Percentiles rank a stretch among this genome's conserved stretches.
Evolutionary conservation across 345 rosid species (phyloP).

Genomic region (Moricandia arvensis): DNA sequence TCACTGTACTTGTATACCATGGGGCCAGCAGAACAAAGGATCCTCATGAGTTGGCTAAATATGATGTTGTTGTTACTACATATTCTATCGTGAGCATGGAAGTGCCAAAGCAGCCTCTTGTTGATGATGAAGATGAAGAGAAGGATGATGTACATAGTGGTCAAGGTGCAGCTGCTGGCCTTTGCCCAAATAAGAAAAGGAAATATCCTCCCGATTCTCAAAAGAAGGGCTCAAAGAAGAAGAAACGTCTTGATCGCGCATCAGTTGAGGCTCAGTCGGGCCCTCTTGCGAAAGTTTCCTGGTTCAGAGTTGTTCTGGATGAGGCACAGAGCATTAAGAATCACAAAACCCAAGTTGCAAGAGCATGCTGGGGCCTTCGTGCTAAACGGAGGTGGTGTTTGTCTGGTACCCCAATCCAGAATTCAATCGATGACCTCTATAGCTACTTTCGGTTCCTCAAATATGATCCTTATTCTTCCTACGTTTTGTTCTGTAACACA

Average conservation of each 20-base stretch:
- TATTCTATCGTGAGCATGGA: slow-evolving; percentile 96
- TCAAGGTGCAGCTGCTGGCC: slow-evolving; percentile 36
- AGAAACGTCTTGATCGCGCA: slow-evolving; percentile 48
- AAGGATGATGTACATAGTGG: slow-evolving; percentile 46
- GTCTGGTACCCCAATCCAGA: slow-evolving; percentile 98
- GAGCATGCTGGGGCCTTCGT: slow-evolving; percentile 99
- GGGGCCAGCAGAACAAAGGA: slow-evolving; percentile 90
- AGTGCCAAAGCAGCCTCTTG: slow-evolving; percentile 87
- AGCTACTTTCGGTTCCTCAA: slow-evolving; percentile 97
- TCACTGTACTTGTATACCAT: slow-evolving; percentile 83
- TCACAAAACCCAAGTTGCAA: slow-evolving; percentile 92
- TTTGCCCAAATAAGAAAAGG: slow-evolving; percentile 54
- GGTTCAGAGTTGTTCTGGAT: slow-evolving; percentile 96
- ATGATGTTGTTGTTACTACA: slow-evolving; percentile 93
- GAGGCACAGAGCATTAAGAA: slow-evolving; percentile 99
- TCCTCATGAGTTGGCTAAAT: slow-evolving; percentile 74
- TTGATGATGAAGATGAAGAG: slow-evolving; percentile 61
- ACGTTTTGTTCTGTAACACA: slow-evolving; percentile 51
- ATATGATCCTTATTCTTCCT: slow-evolving; percentile 77
- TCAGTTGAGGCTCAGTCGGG: slow-evolving; percentile 56
- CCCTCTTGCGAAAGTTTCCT: slow-evolving; percentile 86
- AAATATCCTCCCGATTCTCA: slow-evolving; percentile 53
- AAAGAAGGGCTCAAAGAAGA: slow-evolving; percentile 53
- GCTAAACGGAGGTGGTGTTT: slow-evolving; percentile 99
- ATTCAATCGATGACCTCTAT: slow-evolving; percentile 93